Percentiles rank a stretch among this genome's conserved stretches.
phyloP scores from a whole-genome alignment of 2,329 filamentous ascomycete species.

The Penicillium sp. region DNA sequence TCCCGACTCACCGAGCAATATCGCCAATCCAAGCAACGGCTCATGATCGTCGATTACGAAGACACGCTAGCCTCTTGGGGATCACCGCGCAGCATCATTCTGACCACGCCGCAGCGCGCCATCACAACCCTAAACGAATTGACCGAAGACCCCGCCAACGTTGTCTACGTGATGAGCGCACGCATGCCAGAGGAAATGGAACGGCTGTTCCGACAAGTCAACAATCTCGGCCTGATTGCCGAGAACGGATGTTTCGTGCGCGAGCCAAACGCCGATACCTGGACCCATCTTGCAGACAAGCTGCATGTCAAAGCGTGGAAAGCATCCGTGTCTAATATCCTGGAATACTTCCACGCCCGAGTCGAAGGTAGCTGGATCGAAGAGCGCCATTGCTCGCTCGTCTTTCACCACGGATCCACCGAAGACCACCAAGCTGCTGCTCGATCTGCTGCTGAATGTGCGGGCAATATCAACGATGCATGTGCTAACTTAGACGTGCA shows the following conservation, averaged over 20 bases:
- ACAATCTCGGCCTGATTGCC: slow-evolving; percentile 82
- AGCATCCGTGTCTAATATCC: slow-evolving; percentile 73
- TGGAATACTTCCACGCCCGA: slow-evolving; percentile 86
- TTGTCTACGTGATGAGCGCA: slow-evolving; percentile 91
- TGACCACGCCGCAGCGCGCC: slow-evolving; percentile 81
- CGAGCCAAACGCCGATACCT: slow-evolving; percentile 64
- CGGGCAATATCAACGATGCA: slow-evolving; percentile 91
- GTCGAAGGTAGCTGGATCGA: slow-evolving; percentile 86
- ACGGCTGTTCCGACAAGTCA: slow-evolving; percentile 76
- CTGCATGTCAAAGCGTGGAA: slow-evolving; percentile 76
- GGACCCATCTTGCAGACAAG: slow-evolving; percentile 75
- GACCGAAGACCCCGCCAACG: slow-evolving; percentile 74
- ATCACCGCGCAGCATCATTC: slow-evolving; percentile 76
- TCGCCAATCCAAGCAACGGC: slow-evolving; percentile 60
- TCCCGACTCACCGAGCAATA: slow-evolving; percentile 65
- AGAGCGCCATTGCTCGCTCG: slow-evolving; percentile 83
- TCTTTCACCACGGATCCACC: slow-evolving; percentile 84
- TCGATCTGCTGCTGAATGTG: slow-evolving; percentile 82
- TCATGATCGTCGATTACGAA: slow-evolving; percentile 93
- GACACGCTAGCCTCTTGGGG: slow-evolving; percentile 88
- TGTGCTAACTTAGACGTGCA: slow-evolving; percentile 81
- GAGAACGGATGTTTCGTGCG: slow-evolving; percentile 93
- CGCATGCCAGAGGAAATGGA: slow-evolving; percentile 85
- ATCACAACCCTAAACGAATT: slow-evolving; percentile 80
- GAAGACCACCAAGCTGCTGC: slow-evolving; percentile 73